Percentiles rank a stretch among this genome's conserved stretches.
phyloP scores from a whole-genome alignment of 2,329 filamentous ascomycete species.

The Aspergillus caelatus region DNA sequence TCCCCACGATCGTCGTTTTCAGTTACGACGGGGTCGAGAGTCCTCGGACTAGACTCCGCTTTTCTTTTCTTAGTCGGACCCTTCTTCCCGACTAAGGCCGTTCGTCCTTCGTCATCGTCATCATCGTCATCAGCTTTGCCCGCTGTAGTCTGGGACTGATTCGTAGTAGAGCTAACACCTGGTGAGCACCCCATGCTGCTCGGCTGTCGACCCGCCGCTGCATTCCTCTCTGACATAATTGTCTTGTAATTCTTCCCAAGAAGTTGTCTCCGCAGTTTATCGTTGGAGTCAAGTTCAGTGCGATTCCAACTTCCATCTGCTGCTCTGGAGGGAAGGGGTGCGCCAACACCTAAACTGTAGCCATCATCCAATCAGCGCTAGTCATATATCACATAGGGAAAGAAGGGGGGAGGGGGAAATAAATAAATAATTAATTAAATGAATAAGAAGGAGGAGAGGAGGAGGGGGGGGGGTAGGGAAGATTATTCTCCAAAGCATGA shows the following conservation, averaged over 20 bases:
- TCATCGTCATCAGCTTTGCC: conserved; percentile 28
- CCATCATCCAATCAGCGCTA: background rate
- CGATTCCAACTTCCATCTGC: conserved; percentile 45
- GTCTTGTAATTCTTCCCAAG: conserved; percentile 47
- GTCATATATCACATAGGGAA: background rate
- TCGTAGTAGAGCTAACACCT: background rate
- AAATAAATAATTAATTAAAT: background rate
- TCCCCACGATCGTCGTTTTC: conserved; percentile 3
- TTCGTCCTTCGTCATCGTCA: conserved; percentile 48
- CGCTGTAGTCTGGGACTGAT: background rate
- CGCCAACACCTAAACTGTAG: conserved; percentile 51
- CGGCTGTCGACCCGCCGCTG: conserved; percentile 32
- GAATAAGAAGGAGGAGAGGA: too few relatives aligned
- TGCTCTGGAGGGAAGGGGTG: conserved; percentile 46
- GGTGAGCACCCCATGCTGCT: background rate
- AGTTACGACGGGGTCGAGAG: background rate
- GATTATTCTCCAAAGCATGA: too few relatives aligned
- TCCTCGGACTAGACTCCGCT: background rate
- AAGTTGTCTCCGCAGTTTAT: conserved; percentile 49
- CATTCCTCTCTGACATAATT: conserved; percentile 45
- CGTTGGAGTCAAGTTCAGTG: conserved; percentile 45
- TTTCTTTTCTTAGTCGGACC: conserved; percentile 21
- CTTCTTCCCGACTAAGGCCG: conserved; percentile 40
- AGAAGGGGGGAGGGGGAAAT: conserved; percentile 3
- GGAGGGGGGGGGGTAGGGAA: too few relatives aligned